Conservation (phyloP, 2,329 filamentous ascomycete species). For the Clonostachys rhizophaga region DNA sequence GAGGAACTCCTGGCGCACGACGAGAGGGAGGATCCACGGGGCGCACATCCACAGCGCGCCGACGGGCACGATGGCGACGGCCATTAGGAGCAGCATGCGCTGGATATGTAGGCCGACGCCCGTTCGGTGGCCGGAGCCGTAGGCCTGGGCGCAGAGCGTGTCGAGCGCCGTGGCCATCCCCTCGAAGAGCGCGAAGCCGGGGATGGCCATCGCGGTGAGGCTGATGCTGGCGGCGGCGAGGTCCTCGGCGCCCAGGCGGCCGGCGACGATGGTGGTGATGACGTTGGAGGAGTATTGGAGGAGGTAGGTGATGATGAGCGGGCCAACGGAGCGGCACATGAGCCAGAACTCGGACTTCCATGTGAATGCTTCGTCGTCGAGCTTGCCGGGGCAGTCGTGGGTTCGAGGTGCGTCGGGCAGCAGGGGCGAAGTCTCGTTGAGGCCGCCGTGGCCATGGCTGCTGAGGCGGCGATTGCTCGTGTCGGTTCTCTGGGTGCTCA, state of each 20-base stretch:
- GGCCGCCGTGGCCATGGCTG: too few species aligned
- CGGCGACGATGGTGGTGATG: constrained; percentile 45
- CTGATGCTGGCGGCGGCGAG: constrained; percentile 46
- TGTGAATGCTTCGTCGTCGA: too few species aligned
- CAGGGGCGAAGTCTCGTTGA: too few species aligned
- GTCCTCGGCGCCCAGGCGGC: constrained; percentile 45
- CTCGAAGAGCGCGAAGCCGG: constrained; percentile 36
- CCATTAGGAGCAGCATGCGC: constrained; percentile 45
- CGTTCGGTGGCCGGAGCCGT: constrained; percentile 29
- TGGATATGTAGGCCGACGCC: constrained; percentile 48
- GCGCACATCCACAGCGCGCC: constrained; percentile 42
- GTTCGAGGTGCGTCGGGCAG: too few species aligned
- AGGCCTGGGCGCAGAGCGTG: constrained; percentile 3
- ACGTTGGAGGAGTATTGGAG: constrained; percentile 48
- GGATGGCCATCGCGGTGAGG: constrained; percentile 48
- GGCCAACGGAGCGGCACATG: constrained; percentile 21
- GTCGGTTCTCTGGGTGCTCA: too few species aligned
- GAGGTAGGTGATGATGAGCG: constrained; percentile 46
- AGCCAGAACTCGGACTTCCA: too few species aligned
- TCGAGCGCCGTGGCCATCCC: constrained; percentile 2
- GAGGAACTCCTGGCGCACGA: constrained; percentile 40
- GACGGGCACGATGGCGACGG: constrained; percentile 39
- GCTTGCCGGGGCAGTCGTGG: too few species aligned
- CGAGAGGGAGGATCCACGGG: constrained; percentile 33
- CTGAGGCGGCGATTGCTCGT: too few species aligned